Conservation (phyloP, 2,329 filamentous ascomycete species). For the Ascocoryne sarcoides region DNA sequence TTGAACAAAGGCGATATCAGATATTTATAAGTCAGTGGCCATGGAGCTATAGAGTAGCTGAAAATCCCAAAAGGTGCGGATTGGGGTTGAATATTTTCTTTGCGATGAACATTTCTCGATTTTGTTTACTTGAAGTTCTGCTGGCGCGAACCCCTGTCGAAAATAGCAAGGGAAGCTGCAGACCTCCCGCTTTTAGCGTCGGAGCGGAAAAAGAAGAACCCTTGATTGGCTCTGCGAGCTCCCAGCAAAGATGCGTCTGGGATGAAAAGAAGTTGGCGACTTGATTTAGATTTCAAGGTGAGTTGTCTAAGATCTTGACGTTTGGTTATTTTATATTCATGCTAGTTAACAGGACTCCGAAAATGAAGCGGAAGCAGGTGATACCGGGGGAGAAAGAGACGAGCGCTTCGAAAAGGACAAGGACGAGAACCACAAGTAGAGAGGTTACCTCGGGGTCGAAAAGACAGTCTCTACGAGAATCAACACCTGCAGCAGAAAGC, state of each 20-base stretch:
- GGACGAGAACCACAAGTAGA: background rate
- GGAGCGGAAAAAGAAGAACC: slow-evolving; percentile 14
- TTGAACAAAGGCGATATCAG: background rate
- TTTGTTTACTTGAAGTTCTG: slow-evolving; percentile 20
- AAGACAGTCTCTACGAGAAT: too few species aligned
- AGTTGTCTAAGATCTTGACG: background rate
- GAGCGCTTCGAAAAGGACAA: background rate
- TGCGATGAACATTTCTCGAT: too few species aligned
- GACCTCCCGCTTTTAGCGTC: slow-evolving; percentile 12
- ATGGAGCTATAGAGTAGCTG: too few species aligned
- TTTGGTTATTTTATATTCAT: background rate
- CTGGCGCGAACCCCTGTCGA: slow-evolving; percentile 12
- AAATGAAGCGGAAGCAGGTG: background rate
- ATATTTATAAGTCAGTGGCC: too few species aligned
- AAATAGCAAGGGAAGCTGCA: slow-evolving; percentile 7
- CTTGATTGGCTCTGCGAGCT: slow-evolving; percentile 7
- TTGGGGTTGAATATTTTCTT: too few species aligned
- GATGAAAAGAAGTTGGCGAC: background rate
- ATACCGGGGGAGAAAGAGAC: background rate
- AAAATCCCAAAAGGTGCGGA: too few species aligned
- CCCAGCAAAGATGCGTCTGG: slow-evolving; percentile 1
- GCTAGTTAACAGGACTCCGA: background rate
- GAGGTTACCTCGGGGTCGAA: too few species aligned
- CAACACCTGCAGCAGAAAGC: too few species aligned
- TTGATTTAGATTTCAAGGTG: background rate